Conservation (phyloP, 495 filamentous ascomycete genomes). For the Acidiella bohemica region DNA sequence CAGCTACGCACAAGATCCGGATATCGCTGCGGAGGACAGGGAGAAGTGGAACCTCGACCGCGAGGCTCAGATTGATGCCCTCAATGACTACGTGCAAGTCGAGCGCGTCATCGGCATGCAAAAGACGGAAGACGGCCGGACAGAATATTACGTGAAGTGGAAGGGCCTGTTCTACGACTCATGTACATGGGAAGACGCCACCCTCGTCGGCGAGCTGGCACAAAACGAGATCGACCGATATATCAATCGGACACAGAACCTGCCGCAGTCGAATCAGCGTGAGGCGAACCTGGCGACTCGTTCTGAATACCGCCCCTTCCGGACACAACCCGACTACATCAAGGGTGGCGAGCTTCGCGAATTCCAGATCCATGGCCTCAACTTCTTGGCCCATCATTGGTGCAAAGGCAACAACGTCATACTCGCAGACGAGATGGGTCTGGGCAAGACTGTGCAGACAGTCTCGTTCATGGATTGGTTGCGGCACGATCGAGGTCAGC, state of each 20-base stretch:
- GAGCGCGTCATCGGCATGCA: slow-evolving; percentile 79
- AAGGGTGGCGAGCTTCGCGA: slow-evolving; percentile 74
- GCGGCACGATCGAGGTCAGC: slow-evolving; percentile 74
- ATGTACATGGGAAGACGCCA: slow-evolving; percentile 84
- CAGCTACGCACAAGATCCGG: slow-evolving; percentile 51
- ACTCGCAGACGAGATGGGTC: slow-evolving; percentile 94
- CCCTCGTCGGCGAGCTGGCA: slow-evolving; percentile 58
- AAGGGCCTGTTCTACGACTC: slow-evolving; percentile 53
- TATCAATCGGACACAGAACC: slow-evolving; percentile 61
- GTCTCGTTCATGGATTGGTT: slow-evolving; percentile 97
- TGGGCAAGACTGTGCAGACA: slow-evolving; percentile 97
- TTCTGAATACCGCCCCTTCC: slow-evolving; percentile 52
- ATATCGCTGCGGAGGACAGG: slow-evolving; percentile 66
- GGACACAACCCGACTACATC: slow-evolving; percentile 72
- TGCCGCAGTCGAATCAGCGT: slow-evolving; percentile 58
- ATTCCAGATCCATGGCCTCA: slow-evolving; percentile 87
- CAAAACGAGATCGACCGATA: slow-evolving; percentile 84
- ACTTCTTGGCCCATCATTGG: slow-evolving; percentile 94
- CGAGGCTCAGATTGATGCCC: slow-evolving; percentile 68
- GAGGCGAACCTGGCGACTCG: slow-evolving; percentile 66
- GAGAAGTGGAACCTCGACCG: slow-evolving; percentile 86
- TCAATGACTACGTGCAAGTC: slow-evolving; percentile 74
- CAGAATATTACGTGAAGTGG: slow-evolving; percentile 88
- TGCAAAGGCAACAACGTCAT: slow-evolving; percentile 83
- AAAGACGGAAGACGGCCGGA: slow-evolving; percentile 53